These are phyloP conservation scores for Leccinum solheimii DNA, from an alignment of 1,284 basidiomycete species.

Conservation along the genomic window DNA sequence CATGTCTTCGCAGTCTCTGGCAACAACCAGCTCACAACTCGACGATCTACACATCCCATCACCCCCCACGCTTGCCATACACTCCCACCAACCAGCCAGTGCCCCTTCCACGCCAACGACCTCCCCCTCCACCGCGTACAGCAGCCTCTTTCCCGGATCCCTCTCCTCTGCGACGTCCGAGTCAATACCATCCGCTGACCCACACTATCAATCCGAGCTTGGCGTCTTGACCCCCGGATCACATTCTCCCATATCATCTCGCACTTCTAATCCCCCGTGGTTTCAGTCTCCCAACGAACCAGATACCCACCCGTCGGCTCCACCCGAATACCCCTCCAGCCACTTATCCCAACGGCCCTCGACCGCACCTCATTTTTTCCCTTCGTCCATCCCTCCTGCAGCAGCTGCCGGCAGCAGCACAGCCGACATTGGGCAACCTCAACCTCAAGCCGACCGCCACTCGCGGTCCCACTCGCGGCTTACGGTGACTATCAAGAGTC, in stretches of 20 bases:
- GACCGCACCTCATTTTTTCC: constrained; percentile 11
- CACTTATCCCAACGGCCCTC: constrained; percentile 14
- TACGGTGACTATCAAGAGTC: constrained; percentile 28
- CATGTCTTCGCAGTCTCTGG: constrained; percentile 24
- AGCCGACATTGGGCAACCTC: not conserved
- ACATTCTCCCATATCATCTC: constrained; percentile 21
- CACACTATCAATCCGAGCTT: constrained; percentile 20
- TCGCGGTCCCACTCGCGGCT: constrained; percentile 24
- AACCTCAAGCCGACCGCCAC: constrained; percentile 10
- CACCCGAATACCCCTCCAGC: not conserved
- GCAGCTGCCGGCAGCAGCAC: not conserved
- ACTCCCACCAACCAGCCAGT: constrained; percentile 15
- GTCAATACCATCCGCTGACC: constrained; percentile 14
- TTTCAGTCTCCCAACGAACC: constrained; percentile 22
- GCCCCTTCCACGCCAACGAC: constrained; percentile 30
- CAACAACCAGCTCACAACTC: constrained; percentile 8
- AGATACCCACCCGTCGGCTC: constrained; percentile 14
- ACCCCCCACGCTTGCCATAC: not conserved
- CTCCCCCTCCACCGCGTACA: constrained; percentile 27
- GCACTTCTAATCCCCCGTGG: constrained; percentile 16
- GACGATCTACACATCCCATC: constrained; percentile 14
- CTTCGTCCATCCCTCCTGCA: not conserved
- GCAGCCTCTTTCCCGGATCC: constrained; percentile 21
- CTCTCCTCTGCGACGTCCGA: constrained; percentile 33
- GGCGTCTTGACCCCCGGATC: constrained; percentile 12